phyloP scores from a whole-genome alignment of 179 eudicot species.

The Beta corolliflora region DNA sequence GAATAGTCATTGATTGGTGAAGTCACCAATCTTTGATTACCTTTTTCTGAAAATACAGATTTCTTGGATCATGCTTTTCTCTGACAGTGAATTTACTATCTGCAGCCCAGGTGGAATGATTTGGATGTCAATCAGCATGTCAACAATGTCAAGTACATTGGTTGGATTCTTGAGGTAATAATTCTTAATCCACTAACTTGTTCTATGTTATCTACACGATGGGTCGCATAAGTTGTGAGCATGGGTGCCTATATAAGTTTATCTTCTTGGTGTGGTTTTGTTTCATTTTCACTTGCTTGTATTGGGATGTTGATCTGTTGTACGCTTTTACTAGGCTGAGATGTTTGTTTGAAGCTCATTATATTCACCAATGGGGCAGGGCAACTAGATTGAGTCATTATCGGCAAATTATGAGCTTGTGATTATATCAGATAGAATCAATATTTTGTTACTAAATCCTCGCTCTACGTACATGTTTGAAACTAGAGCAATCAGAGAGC shows the following conservation, averaged over 20 bases:
- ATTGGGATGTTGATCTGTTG: not conserved
- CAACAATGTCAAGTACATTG: constrained; percentile 90
- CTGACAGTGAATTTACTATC: constrained; percentile 5
- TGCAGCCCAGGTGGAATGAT: constrained; percentile 92
- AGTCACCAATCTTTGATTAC: not conserved
- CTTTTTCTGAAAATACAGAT: not conserved
- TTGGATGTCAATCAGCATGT: constrained; percentile 95
- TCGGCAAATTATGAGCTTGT: not conserved
- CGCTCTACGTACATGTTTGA: not conserved
- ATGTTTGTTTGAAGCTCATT: not conserved
- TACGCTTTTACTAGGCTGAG: not conserved
- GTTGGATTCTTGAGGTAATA: constrained; percentile 91
- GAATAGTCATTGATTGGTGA: not conserved
- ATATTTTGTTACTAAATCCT: not conserved
- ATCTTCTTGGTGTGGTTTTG: not conserved
- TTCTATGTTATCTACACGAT: not conserved
- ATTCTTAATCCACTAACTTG: not conserved
- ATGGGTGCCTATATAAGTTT: not conserved
- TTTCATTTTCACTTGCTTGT: not conserved
- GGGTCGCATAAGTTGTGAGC: not conserved
- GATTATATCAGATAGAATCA: not conserved
- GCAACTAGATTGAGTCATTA: not conserved
- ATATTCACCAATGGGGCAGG: not conserved
- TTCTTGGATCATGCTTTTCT: not conserved
- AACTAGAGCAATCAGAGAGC: not conserved